phyloP scores from a whole-genome alignment of 2,329 filamentous ascomycete species.

The Mycosphaerelloides madeirae region DNA sequence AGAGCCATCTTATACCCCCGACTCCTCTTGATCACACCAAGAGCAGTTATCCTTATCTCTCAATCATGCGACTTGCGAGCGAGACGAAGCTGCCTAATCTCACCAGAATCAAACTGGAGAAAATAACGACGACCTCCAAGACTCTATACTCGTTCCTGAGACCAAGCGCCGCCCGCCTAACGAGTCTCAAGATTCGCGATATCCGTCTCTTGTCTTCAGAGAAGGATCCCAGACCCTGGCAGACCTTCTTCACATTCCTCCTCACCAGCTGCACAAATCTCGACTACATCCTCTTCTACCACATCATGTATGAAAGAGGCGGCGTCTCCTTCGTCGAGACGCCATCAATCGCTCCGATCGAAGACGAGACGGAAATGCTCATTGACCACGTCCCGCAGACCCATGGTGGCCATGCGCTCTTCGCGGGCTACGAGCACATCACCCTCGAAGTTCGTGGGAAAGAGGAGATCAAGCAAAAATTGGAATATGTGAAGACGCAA shows the following conservation, averaged over 20 bases:
- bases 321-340: slow-evolving; percentile 23
- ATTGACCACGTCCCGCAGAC: slow-evolving; percentile 8
- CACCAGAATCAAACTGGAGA: slow-evolving; percentile 29
- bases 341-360: slow-evolving; percentile 8
- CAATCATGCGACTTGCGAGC: slow-evolving; percentile 14
- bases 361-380: slow-evolving; percentile 10
- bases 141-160: slow-evolving; percentile 20
- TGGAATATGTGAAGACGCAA: slow-evolving; percentile 16
- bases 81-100: slow-evolving; percentile 16
- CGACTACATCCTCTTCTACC: slow-evolving; percentile 27
- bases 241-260: slow-evolving; percentile 25
- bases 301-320: slow-evolving; percentile 24
- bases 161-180: slow-evolving; percentile 17
- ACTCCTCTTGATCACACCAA: slow-evolving; percentile 11
- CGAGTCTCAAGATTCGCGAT: slow-evolving; percentile 29
- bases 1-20: slow-evolving; percentile 12
- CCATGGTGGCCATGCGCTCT: slow-evolving; percentile 14
- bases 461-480: slow-evolving; percentile 13
- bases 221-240: slow-evolving; percentile 21
- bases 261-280: slow-evolving; percentile 15
- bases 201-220: slow-evolving; percentile 23
- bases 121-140: slow-evolving; percentile 21
- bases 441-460: slow-evolving; percentile 19
- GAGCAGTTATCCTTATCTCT: slow-evolving; percentile 20
- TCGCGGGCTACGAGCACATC: slow-evolving; percentile 23